Conservation (phyloP, 352 stramenopile genomes). For the Saprolegnia diclina region DNA sequence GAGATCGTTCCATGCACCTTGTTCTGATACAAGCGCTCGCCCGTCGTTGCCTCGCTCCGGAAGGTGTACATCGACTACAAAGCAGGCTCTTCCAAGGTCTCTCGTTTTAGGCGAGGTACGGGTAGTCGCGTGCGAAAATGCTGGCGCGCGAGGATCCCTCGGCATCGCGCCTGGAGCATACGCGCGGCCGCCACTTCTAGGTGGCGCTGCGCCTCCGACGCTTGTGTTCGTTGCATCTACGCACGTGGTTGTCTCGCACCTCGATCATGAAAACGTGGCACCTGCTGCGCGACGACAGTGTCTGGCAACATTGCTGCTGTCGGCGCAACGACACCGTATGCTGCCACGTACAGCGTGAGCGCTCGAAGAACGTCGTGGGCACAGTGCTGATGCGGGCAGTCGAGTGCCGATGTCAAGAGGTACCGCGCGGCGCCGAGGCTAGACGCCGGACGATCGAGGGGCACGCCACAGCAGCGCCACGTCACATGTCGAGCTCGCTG, state of each 20-base stretch:
- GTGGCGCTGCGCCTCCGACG: neutral
- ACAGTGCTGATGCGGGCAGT: neutral
- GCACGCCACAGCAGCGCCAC: slow-evolving; percentile 5
- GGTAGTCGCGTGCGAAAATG: neutral
- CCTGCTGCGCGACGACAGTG: neutral
- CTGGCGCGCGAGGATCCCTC: neutral
- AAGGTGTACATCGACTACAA: neutral
- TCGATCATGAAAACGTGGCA: neutral
- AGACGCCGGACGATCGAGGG: neutral
- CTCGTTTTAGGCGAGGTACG: too few relatives aligned
- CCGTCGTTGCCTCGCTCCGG: neutral
- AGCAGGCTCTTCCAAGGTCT: too few relatives aligned
- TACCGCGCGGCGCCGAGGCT: neutral
- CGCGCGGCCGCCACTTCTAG: neutral
- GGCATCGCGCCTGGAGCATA: neutral
- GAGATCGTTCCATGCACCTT: neutral
- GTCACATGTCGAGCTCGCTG: neutral
- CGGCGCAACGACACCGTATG: neutral
- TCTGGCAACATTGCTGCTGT: neutral
- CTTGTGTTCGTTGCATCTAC: neutral
- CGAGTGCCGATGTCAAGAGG: neutral
- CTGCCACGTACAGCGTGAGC: neutral
- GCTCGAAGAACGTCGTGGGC: neutral
- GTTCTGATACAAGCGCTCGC: slow-evolving; percentile 5
- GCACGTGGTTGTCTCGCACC: neutral